Percentiles rank a stretch among this genome's conserved stretches.
Evolutionary conservation across 495 filamentous ascomycete genomes (phyloP).

Genomic region (Copromyces sp.): DNA sequence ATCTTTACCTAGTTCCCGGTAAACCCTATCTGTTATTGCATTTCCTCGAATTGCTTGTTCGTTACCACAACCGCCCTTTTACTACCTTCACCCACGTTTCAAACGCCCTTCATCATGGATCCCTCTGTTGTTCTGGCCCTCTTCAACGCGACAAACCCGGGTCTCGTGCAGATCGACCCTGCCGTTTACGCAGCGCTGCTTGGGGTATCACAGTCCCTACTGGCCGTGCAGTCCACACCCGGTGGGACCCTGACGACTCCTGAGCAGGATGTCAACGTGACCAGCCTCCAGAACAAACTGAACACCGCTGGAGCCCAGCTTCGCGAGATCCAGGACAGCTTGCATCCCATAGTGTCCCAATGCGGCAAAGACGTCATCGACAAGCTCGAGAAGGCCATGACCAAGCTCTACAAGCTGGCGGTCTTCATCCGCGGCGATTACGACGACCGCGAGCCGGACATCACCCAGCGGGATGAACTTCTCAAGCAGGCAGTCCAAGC

Average conservation of each 20-base stretch:
- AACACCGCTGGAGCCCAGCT: neutral
- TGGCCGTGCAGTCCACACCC: neutral
- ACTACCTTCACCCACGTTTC: neutral
- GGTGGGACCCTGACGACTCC: neutral
- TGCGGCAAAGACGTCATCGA: neutral
- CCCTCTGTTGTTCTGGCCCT: neutral
- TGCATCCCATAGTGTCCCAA: neutral
- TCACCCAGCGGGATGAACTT: neutral
- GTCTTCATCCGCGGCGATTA: slow-evolving; percentile 3
- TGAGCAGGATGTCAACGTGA: neutral
- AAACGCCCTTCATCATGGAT: neutral
- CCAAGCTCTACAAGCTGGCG: neutral
- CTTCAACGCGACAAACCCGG: neutral
- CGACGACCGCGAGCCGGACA: neutral
- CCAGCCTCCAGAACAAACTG: neutral
- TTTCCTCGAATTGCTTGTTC: neutral
- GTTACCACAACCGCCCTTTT: neutral
- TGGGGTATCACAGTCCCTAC: neutral
- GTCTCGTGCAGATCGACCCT: neutral
- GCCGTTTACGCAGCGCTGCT: neutral
- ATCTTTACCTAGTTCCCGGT: neutral
- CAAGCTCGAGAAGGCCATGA: slow-evolving; percentile 3
- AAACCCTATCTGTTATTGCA: neutral
- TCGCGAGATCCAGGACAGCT: neutral
- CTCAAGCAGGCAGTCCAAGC: neutral